Evolutionary conservation across 345 rosid species (phyloP).

Genomic region (Streptanthus diversifolius): DNA sequence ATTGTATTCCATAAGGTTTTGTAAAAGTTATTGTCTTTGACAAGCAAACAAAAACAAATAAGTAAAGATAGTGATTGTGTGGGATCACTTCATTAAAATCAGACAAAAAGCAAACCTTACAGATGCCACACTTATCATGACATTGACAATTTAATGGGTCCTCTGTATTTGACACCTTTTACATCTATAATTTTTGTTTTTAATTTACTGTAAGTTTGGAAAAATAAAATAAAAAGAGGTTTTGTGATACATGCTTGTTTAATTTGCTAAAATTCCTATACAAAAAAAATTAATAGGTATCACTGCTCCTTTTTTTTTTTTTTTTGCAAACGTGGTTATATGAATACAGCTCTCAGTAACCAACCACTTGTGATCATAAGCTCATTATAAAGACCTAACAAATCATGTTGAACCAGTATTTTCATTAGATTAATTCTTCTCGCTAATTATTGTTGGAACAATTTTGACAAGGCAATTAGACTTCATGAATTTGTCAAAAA

Average conservation of each 20-base stretch:
- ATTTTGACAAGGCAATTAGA: too few relatives aligned
- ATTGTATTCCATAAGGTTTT: conserved; percentile 6
- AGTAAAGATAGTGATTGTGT: conserved; percentile 20
- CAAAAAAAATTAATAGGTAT: neutral
- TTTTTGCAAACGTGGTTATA: neutral
- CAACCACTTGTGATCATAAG: conserved; percentile 9
- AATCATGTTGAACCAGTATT: neutral
- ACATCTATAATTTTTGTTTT: neutral
- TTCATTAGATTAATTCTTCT: neutral
- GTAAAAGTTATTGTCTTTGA: conserved; percentile 4
- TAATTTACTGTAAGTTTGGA: neutral
- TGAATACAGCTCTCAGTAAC: conserved; percentile 13
- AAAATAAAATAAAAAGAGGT: neutral
- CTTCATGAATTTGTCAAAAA: too few relatives aligned
- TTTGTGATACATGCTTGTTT: neutral
- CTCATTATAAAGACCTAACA: neutral
- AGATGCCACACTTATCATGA: conserved; percentile 20
- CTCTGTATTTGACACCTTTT: conserved; percentile 15
- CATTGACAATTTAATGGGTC: conserved; percentile 16
- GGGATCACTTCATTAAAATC: conserved; percentile 33
- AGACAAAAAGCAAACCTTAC: conserved; percentile 34
- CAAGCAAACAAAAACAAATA: neutral
- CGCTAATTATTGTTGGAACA: too few relatives aligned
- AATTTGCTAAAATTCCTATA: neutral
- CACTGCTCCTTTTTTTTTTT: neutral